A percentile compares a stretch with the other conserved stretches of the same genome.
Conservation (phyloP, 2,329 filamentous ascomycete genomes). For the Aspergillus hortae region DNA sequence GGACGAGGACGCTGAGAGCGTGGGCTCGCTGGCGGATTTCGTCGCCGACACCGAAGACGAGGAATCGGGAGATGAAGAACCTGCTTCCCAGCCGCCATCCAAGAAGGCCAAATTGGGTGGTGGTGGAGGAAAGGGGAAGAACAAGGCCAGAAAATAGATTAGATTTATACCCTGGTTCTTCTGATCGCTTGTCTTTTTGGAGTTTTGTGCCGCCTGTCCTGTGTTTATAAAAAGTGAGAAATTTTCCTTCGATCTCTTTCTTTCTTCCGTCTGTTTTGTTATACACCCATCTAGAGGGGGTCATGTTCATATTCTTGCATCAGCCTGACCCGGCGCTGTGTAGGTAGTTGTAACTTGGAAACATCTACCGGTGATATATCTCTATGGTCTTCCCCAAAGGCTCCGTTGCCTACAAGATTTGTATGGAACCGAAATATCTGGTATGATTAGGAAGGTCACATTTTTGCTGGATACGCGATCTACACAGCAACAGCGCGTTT, state of each 20-base stretch:
- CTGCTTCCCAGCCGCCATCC: conserved; percentile 24
- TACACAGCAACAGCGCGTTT: too few species aligned
- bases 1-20: conserved; percentile 61
- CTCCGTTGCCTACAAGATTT: background rate
- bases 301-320: background rate
- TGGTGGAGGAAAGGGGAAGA: conserved; percentile 27
- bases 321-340: background rate
- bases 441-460: too few species aligned
- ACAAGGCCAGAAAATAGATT: conserved; percentile 33
- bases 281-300: conserved; percentile 1
- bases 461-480: too few species aligned
- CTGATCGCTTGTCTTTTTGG: conserved; percentile 8
- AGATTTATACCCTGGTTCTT: conserved; percentile 22
- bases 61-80: conserved; percentile 26
- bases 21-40: conserved; percentile 45
- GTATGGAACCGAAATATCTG: too few species aligned
- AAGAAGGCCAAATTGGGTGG: conserved; percentile 34
- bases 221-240: conserved; percentile 3
- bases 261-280: background rate
- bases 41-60: conserved; percentile 48
- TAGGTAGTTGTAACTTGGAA: background rate
- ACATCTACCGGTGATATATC: background rate
- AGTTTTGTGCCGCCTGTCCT: conserved; percentile 4
- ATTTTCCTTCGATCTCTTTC: background rate
- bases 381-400: background rate